phyloP scores from a whole-genome alignment of 2,329 filamentous ascomycete genomes.

The Fusarium keratoplasticum region DNA sequence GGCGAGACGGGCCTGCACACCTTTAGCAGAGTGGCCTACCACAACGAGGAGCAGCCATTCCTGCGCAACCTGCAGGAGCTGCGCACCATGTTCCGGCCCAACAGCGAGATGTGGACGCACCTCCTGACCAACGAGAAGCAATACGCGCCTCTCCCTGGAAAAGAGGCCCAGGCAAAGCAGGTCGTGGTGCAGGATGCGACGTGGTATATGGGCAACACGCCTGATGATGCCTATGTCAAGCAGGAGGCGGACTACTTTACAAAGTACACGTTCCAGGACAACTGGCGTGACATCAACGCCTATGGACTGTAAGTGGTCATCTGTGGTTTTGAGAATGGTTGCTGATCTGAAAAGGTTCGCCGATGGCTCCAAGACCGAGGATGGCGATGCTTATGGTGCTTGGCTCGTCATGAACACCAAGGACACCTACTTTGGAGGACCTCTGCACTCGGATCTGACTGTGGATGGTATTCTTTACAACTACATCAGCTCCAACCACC shows the following conservation, averaged over 20 bases:
- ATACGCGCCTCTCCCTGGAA: slow-evolving; percentile 60
- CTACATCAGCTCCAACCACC: slow-evolving; percentile 71
- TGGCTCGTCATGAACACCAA: slow-evolving; percentile 75
- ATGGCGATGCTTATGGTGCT: slow-evolving; percentile 66
- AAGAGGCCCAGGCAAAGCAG: slow-evolving; percentile 50
- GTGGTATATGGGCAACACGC: slow-evolving; percentile 68
- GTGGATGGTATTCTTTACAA: slow-evolving; percentile 76
- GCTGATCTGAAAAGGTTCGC: slow-evolving; percentile 43
- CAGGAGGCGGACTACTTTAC: slow-evolving; percentile 72
- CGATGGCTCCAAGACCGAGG: slow-evolving; percentile 55
- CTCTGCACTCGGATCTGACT: slow-evolving; percentile 70
- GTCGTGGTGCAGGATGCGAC: slow-evolving; percentile 72
- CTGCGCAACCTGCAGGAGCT: slow-evolving; percentile 71
- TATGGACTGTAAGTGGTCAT: slow-evolving; percentile 59
- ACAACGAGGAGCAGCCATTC: slow-evolving; percentile 67
- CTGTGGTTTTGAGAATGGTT: neutral
- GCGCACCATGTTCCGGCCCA: slow-evolving; percentile 70
- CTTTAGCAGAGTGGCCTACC: slow-evolving; percentile 70
- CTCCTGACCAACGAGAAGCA: slow-evolving; percentile 67
- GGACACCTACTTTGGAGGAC: slow-evolving; percentile 72
- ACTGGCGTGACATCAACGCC: slow-evolving; percentile 68
- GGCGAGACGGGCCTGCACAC: slow-evolving; percentile 72
- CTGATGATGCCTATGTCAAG: slow-evolving; percentile 65
- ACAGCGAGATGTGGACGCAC: slow-evolving; percentile 70
- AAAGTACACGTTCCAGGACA: slow-evolving; percentile 72